phyloP scores from a whole-genome alignment of 441 rosid genomes.

The Syzygium syzygioides region DNA sequence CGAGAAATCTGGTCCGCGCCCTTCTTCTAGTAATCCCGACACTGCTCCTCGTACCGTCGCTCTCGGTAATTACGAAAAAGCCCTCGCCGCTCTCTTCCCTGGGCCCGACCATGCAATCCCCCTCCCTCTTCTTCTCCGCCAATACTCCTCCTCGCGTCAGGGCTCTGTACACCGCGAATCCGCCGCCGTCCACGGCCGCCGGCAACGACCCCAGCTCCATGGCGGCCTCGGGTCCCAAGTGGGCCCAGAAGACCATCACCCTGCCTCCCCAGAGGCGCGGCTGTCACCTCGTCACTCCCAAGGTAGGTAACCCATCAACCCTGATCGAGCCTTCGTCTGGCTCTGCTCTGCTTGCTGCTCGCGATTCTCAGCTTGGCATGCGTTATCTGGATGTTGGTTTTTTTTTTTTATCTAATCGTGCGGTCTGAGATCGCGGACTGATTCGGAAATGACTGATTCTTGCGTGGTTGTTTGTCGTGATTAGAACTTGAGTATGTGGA shows the following conservation, averaged over 20 bases:
- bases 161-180: conserved; percentile 24
- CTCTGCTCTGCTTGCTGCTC: not conserved
- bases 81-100: not conserved
- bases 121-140: conserved; percentile 3
- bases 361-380: not conserved
- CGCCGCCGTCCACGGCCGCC: conserved; percentile 15
- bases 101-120: conserved; percentile 7
- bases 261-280: conserved; percentile 78
- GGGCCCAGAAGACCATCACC: conserved; percentile 91
- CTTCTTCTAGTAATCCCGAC: rapidly evolving
- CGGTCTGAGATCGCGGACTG: not conserved
- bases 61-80: not conserved
- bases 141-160: not conserved
- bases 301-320: conserved; percentile 28
- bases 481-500: not conserved
- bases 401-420: too few relatives aligned
- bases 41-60: not conserved
- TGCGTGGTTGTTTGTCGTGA: not conserved
- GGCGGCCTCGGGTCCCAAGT: conserved; percentile 59
- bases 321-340: not conserved
- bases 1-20: not conserved
- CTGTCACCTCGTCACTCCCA: conserved; percentile 84
- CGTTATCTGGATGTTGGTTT: not conserved
- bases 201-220: conserved; percentile 25
- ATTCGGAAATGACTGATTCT: not conserved